Evolutionary conservation across 352 stramenopile genomes (phyloP).

Genomic region (Phytopythium vexans): DNA sequence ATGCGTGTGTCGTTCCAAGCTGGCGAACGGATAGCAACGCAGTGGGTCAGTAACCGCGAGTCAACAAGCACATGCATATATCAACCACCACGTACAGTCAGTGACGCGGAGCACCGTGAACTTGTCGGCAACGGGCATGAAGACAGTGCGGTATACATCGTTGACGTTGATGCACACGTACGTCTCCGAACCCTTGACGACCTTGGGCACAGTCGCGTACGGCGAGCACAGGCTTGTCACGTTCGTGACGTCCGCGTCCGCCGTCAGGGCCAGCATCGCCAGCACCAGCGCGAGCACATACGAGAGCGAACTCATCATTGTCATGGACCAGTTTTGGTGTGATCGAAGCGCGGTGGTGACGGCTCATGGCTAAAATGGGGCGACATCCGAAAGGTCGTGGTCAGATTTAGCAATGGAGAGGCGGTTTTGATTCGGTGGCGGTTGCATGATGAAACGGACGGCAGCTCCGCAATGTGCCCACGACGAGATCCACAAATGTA

Average conservation of each 20-base stretch:
- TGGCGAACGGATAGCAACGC: conserved; percentile 11
- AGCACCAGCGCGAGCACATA: too few relatives aligned
- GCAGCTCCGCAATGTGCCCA: too few relatives aligned
- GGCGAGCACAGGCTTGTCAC: too few relatives aligned
- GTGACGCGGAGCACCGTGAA: conserved; percentile 75
- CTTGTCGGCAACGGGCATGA: conserved; percentile 70
- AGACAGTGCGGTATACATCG: conserved; percentile 65
- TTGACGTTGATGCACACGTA: conserved; percentile 84
- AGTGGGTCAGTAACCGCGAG: conserved; percentile 1
- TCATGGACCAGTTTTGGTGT: too few relatives aligned
- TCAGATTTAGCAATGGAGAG: too few relatives aligned
- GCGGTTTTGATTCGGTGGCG: too few relatives aligned
- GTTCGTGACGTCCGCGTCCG: conserved; percentile 48
- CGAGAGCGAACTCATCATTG: conserved; percentile 29
- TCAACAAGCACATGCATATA: background rate
- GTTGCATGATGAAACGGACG: too few relatives aligned
- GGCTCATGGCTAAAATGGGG: too few relatives aligned
- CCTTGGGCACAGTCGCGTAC: conserved; percentile 35
- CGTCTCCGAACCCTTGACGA: conserved; percentile 56
- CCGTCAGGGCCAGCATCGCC: conserved; percentile 56
- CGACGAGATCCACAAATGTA: too few relatives aligned
- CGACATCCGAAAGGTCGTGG: too few relatives aligned
- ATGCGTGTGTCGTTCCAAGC: conserved; percentile 73
- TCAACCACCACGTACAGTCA: conserved; percentile 46
- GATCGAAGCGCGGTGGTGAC: too few relatives aligned